phyloP scores from a whole-genome alignment of 2,329 filamentous ascomycete species.

The Furcasterigmium furcatum region DNA sequence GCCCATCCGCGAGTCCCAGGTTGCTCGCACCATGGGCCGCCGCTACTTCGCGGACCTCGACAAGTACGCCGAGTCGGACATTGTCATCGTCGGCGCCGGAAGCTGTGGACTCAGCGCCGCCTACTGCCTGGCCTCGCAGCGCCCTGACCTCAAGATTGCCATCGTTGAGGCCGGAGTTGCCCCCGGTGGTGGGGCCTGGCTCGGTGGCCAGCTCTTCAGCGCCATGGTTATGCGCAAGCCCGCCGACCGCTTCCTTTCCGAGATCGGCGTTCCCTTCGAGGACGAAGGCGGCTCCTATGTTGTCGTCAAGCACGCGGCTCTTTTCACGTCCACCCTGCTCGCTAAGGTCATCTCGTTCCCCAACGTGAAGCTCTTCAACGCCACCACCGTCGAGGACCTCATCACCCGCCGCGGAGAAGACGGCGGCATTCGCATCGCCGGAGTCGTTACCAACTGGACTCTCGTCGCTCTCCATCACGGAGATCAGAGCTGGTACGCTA shows the following conservation, averaged over 20 bases:
- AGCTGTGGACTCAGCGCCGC: slow-evolving; percentile 84
- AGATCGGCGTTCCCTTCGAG: slow-evolving; percentile 81
- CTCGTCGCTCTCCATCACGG: slow-evolving; percentile 84
- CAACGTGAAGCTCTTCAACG: slow-evolving; percentile 96
- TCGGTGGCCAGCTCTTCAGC: slow-evolving; percentile 90
- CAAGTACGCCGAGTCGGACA: slow-evolving; percentile 85
- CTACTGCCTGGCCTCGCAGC: slow-evolving; percentile 78
- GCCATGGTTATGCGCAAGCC: slow-evolving; percentile 96
- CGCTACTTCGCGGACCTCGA: slow-evolving; percentile 92
- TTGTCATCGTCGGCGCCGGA: slow-evolving; percentile 89
- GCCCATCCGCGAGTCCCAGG: slow-evolving; percentile 86
- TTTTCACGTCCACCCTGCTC: slow-evolving; percentile 87
- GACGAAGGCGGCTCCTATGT: slow-evolving; percentile 79
- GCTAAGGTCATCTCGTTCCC: slow-evolving; percentile 79
- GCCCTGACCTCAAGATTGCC: slow-evolving; percentile 87
- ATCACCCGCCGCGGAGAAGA: slow-evolving; percentile 68
- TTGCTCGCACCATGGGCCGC: slow-evolving; percentile 88
- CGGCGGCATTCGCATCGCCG: slow-evolving; percentile 67
- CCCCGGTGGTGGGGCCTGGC: slow-evolving; percentile 86
- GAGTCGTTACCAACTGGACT: slow-evolving; percentile 96
- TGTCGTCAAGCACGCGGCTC: slow-evolving; percentile 88
- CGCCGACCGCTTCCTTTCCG: slow-evolving; percentile 77
- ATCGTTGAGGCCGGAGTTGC: slow-evolving; percentile 86
- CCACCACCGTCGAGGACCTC: slow-evolving; percentile 86
- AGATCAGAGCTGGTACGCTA: slow-evolving; percentile 87